Base-by-base conservation (phyloP, 2,329 filamentous ascomycete species). In the Amesomyces nigricolor region DNA sequence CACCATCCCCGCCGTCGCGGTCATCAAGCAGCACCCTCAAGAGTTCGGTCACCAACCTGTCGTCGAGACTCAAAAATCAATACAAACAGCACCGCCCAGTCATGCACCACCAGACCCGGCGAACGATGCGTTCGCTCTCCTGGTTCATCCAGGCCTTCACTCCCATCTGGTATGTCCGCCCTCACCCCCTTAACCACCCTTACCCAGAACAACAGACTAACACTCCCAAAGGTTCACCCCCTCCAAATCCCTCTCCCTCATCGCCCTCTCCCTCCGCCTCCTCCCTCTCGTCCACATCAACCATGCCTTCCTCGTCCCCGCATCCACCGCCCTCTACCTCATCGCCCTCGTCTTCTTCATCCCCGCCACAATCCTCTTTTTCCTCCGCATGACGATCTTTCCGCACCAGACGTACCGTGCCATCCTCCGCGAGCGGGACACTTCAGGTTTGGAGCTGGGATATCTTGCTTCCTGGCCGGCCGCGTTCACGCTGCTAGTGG, bases 271-370 rank as follows among this genome's bases (percentile, higher is more conserved):
- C n/a, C 30, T 60, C 7, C 51, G 37, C 22, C 48, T 60, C 0
- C 50, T 61, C 26, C 59, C 54, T 0, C 10, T 42, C n/a, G 8
- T 22, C 2, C n/a, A 9, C 1, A 46, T 56, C 39, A 13, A 29
- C 32, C 46, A 55, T 16, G 17, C 11, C 3, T 40, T 32, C 13
- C 44, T 55, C 3, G 19, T 6, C 16, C 42, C 55, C 9, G 13
- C 57, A 8, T 57, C 53, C 5, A 53, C 48, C 6, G 43, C 47
- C 16, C 43, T 60, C 37, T 58, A 57, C 51, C 30, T 60, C 29
- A 30, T 26, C 17, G 16, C 50, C n/a, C 39, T 57, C 6, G 47
- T 47, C 3, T 30, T 56, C 16, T 60, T 53, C 35, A 8, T 47
- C 14, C 30, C 56, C 3, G 9, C 17, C 11, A 46, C 55, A 2